Conservation (phyloP, 2,329 filamentous ascomycete species). For the Elsinoe australis region DNA sequence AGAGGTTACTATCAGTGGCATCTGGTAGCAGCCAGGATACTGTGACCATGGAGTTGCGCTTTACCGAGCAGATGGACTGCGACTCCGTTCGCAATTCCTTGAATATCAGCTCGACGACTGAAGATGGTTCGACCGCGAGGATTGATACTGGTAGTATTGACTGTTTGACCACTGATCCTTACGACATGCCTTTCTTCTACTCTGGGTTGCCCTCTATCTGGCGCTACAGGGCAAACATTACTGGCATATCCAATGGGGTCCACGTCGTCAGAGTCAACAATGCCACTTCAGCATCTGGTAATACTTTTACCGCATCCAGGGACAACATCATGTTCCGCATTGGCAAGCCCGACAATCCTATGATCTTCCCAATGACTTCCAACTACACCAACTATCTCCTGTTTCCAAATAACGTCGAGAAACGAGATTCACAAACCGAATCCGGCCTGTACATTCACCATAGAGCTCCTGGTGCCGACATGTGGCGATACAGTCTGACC, state of each 20-base stretch:
- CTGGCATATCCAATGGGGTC: conserved; percentile 53
- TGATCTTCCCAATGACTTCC: conserved; percentile 49
- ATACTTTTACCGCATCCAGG: conserved; percentile 42
- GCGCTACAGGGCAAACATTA: conserved; percentile 46
- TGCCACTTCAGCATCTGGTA: conserved; percentile 36
- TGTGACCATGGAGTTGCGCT: conserved; percentile 49
- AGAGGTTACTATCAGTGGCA: conserved; percentile 45
- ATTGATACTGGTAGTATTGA: conserved; percentile 40
- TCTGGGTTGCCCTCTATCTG: conserved; percentile 48
- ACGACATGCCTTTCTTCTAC: conserved; percentile 33
- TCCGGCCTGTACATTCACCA: conserved; percentile 48
- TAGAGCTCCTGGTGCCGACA: conserved; percentile 53
- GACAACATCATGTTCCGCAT: conserved; percentile 57
- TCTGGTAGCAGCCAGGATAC: conserved; percentile 33
- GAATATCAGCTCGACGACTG: conserved; percentile 47
- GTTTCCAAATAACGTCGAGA: conserved; percentile 28
- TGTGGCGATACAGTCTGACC: conserved; percentile 55
- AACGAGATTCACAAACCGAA: conserved; percentile 26
- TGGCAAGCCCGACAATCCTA: conserved; percentile 50
- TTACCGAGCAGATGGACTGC: conserved; percentile 56
- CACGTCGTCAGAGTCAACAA: conserved; percentile 53
- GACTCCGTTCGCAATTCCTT: conserved; percentile 45
- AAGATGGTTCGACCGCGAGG: conserved; percentile 37
- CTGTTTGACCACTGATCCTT: conserved; percentile 38
- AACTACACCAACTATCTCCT: conserved; percentile 54